Conservation (phyloP, 176 grass and related monocot species). For the Pharus latifolius region DNA sequence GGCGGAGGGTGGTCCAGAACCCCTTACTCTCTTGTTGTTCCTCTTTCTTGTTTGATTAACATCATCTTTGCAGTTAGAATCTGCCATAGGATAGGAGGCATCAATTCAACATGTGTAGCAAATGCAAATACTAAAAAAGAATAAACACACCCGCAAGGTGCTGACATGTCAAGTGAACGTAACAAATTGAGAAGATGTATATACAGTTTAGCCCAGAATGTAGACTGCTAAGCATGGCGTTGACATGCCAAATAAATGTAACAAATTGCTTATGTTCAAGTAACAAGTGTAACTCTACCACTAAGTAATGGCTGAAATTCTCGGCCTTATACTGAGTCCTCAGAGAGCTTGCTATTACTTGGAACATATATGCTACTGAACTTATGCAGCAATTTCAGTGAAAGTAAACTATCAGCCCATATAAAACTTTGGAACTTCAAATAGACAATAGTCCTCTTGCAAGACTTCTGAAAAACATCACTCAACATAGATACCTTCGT, state of each 20-base stretch:
- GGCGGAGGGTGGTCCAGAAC: slow-evolving; percentile 19
- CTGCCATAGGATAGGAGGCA: slow-evolving; percentile 24
- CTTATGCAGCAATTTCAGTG: background rate
- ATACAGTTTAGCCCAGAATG: too few species aligned
- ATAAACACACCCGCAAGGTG: too few species aligned
- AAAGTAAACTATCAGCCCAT: background rate
- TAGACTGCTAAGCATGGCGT: too few species aligned
- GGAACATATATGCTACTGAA: background rate
- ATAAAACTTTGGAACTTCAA: background rate
- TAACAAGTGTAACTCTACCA: background rate
- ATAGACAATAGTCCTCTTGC: background rate
- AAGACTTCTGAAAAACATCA: background rate
- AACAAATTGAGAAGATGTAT: background rate
- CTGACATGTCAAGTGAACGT: too few species aligned
- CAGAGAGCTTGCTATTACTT: background rate
- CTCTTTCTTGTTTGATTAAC: slow-evolving; percentile 39
- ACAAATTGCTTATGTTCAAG: too few species aligned
- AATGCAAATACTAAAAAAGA: too few species aligned
- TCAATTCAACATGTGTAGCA: too few species aligned
- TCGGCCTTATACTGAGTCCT: background rate
- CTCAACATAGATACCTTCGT: slow-evolving; percentile 42
- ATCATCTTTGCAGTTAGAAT: slow-evolving; percentile 28
- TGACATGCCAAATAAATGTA: too few species aligned
- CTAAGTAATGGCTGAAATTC: background rate
- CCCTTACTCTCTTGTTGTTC: slow-evolving; percentile 67